Evolutionary conservation across 306 rosid species (phyloP), one percentile per base, ranked within the genome.

Genomic region (Vigna nakashimae): DNA sequence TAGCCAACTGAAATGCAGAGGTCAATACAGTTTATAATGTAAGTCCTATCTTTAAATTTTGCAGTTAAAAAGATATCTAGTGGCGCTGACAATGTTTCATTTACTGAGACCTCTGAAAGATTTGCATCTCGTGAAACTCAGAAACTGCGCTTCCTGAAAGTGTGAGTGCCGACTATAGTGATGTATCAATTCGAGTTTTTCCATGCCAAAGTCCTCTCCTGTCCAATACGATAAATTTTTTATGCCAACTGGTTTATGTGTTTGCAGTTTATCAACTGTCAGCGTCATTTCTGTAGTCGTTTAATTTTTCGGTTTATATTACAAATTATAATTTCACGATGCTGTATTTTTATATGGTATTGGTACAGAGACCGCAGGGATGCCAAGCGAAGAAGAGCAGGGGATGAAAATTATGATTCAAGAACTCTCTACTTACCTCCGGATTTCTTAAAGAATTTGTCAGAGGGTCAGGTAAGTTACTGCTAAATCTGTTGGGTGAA

Each of bases 371-470:
- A 74, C 57, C 84, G 86, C 48, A 88, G 76, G 80, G 99, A 95
- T 80, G 96, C 91, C 56, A 90, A 84, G 55, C 84, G 79, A 76
- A 91, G 97, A 60, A 65, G 81, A 48, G 94, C 92, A 62, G 96
- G 84, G 26, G 98, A 92, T 84, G 87, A 82, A 80, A 76, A 87
- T 69, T 91, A 89, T 88, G 98, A 95, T 82, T 71, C 98, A 57
- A 88, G 83, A 88, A 95, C 98, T 73, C 79, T 95, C 42, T 88
- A 88, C 73, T 80, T 92, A 83, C 94, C 98, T 84, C 87, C 91
- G 1, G 84, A 82, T 79, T 92, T 95, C 81, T 71, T 89, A 59
- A 88, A 76, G 91, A 85, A 79, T 78, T 84, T 91, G 79, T 86
- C 99, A 59, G 91, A 81, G 53, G 92, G 97, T 64, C 98, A 92